Percentiles rank a stretch among this genome's conserved stretches.
phyloP scores from a whole-genome alignment of 768 basidiomycete species.

The Lactifluus echinatus region DNA sequence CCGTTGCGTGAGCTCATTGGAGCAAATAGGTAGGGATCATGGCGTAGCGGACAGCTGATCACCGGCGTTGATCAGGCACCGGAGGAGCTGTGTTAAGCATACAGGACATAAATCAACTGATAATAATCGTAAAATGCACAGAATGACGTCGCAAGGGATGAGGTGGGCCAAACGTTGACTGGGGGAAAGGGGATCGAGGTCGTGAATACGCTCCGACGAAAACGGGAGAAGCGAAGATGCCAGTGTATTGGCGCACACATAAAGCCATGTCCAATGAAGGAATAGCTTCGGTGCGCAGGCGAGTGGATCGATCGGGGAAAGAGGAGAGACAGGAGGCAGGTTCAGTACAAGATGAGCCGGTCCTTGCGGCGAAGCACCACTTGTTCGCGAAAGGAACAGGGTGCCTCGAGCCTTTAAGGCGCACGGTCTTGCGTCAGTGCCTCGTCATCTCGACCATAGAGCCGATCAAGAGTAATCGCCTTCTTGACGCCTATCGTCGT shows the following conservation, averaged over 20 bases:
- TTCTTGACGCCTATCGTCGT: constrained; percentile 31
- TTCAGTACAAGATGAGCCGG: constrained; percentile 43
- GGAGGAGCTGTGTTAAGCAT: constrained; percentile 17
- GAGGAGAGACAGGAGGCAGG: constrained; percentile 22
- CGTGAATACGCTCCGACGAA: constrained; percentile 23
- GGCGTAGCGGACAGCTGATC: constrained; percentile 19
- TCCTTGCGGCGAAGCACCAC: constrained; percentile 44
- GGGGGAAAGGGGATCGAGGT: constrained; percentile 18
- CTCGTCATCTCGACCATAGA: constrained; percentile 46
- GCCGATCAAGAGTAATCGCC: constrained; percentile 45
- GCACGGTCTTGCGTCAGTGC: constrained; percentile 65
- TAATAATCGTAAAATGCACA: constrained; percentile 21
- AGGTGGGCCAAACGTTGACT: constrained; percentile 3
- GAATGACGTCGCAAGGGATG: constrained; percentile 15
- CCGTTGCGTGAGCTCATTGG: constrained; percentile 10
- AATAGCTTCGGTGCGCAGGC: constrained; percentile 54
- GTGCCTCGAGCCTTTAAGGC: constrained; percentile 46
- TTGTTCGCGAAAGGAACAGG: constrained; percentile 37
- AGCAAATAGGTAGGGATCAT: constrained; percentile 20
- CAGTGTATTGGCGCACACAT: constrained; percentile 61
- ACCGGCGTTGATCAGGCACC: constrained; percentile 41
- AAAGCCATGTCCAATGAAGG: constrained; percentile 75
- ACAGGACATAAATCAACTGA: constrained; percentile 21
- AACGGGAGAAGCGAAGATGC: constrained; percentile 37
- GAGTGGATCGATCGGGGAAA: constrained; percentile 43